Conservation (phyloP, 2,329 filamentous ascomycete species). For the Dichotomopilus funicola region DNA sequence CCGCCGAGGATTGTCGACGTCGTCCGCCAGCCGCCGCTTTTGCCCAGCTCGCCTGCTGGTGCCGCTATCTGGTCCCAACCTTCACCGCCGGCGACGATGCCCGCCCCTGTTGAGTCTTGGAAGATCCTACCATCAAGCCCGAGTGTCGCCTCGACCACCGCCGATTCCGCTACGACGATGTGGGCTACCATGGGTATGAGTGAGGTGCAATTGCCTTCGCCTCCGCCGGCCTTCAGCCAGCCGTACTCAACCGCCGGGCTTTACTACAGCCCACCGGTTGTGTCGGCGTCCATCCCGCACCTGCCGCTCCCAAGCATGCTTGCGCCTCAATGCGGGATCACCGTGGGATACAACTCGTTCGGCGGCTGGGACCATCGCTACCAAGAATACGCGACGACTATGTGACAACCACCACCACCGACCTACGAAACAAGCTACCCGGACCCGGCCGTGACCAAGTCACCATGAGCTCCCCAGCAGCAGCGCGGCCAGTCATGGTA, state of each 20-base stretch:
- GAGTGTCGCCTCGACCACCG: constrained; percentile 62
- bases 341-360: constrained; percentile 68
- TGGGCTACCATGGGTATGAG: constrained; percentile 75
- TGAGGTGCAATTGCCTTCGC: constrained; percentile 69
- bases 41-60: constrained; percentile 72
- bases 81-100: constrained; percentile 56
- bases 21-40: constrained; percentile 74
- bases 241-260: constrained; percentile 66
- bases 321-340: constrained; percentile 75
- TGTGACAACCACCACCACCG: constrained; percentile 62
- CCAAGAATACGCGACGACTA: constrained; percentile 78
- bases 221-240: constrained; percentile 72
- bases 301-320: constrained; percentile 84
- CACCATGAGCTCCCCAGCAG: constrained; percentile 28
- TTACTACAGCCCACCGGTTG: constrained; percentile 75
- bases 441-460: constrained; percentile 43
- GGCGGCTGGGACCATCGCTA: constrained; percentile 74
- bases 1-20: constrained; percentile 86
- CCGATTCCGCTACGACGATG: constrained; percentile 61
- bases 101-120: constrained; percentile 77
- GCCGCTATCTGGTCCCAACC: constrained; percentile 77
- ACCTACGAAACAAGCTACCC: constrained; percentile 41
- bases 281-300: constrained; percentile 65
- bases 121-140: constrained; percentile 85
- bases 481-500: constrained; percentile 22